A percentile compares a stretch with the other conserved stretches of the same genome.
These are phyloP conservation scores for Silene coronaria DNA, from an alignment of 179 eudicot species.

Conservation along the genomic window DNA sequence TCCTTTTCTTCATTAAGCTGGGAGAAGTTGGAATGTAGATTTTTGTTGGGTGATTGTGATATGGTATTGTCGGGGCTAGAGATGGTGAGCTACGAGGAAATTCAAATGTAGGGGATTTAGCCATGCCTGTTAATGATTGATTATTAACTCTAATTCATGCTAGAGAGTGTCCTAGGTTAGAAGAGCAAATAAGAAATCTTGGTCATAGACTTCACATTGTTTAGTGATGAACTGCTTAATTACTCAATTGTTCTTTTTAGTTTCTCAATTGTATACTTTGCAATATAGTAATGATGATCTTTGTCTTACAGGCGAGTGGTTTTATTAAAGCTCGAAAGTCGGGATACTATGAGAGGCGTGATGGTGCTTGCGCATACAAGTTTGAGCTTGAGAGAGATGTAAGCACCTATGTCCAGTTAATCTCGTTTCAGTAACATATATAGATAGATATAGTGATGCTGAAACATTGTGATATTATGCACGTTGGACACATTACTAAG, in stretches of 20 bases:
- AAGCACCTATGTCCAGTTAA: conserved; percentile 19
- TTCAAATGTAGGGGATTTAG: neutral
- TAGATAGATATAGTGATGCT: neutral
- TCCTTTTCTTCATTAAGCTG: neutral
- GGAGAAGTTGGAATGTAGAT: conserved; percentile 2
- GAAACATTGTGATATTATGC: neutral
- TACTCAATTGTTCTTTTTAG: neutral
- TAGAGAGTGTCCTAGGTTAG: neutral
- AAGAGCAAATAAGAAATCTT: neutral
- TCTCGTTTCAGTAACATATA: conserved; percentile 8
- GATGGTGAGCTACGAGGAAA: conserved; percentile 4
- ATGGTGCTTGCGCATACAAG: conserved; percentile 29
- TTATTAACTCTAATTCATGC: neutral
- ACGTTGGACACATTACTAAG: neutral
- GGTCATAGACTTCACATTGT: neutral
- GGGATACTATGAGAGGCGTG: conserved; percentile 26
- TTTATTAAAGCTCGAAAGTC: conserved; percentile 18
- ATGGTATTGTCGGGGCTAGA: neutral
- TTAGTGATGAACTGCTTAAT: neutral
- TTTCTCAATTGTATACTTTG: neutral
- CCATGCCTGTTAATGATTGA: neutral
- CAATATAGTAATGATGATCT: neutral
- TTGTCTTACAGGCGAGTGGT: conserved; percentile 23
- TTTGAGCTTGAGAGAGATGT: conserved; percentile 37
- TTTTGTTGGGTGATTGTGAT: neutral